Evolutionary conservation across 176 grass and related monocot genomes (phyloP).

Genomic region (Tillandsia leiboldiana): DNA sequence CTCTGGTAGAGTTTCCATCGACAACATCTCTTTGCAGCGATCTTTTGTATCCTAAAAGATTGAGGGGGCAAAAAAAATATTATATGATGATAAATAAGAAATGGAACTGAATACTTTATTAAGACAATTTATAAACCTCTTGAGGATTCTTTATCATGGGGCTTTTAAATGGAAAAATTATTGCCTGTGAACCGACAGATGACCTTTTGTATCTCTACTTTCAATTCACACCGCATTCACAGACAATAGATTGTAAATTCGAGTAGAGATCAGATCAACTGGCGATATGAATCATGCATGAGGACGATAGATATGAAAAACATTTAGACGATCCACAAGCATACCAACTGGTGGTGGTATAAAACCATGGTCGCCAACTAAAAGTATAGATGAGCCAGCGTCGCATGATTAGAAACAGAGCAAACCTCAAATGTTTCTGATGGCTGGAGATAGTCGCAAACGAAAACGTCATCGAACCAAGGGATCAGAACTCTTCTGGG

Average conservation of each 20-base stretch:
- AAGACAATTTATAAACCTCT: too few species aligned
- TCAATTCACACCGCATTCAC: background rate
- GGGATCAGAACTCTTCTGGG: slow-evolving; percentile 81
- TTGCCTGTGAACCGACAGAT: too few species aligned
- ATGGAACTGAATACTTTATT: too few species aligned
- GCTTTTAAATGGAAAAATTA: too few species aligned
- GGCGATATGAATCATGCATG: too few species aligned
- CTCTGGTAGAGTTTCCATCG: slow-evolving; percentile 37
- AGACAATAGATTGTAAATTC: background rate
- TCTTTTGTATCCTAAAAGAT: slow-evolving; percentile 45
- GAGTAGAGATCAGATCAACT: too few species aligned
- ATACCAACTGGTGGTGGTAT: background rate
- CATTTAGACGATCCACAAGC: too few species aligned
- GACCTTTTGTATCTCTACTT: background rate
- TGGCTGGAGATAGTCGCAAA: slow-evolving; percentile 79
- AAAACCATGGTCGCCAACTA: background rate
- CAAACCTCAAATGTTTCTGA: slow-evolving; percentile 63
- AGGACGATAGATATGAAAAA: too few species aligned
- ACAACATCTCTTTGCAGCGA: slow-evolving; percentile 79
- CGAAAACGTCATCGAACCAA: slow-evolving; percentile 42
- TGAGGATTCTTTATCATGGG: background rate
- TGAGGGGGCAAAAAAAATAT: slow-evolving; percentile 6
- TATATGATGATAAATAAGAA: slow-evolving; percentile 1
- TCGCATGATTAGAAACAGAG: background rate
- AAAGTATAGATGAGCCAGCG: background rate